Evolutionary conservation across 495 filamentous ascomycete genomes (phyloP).

Genomic region (Penicillium manginii): DNA sequence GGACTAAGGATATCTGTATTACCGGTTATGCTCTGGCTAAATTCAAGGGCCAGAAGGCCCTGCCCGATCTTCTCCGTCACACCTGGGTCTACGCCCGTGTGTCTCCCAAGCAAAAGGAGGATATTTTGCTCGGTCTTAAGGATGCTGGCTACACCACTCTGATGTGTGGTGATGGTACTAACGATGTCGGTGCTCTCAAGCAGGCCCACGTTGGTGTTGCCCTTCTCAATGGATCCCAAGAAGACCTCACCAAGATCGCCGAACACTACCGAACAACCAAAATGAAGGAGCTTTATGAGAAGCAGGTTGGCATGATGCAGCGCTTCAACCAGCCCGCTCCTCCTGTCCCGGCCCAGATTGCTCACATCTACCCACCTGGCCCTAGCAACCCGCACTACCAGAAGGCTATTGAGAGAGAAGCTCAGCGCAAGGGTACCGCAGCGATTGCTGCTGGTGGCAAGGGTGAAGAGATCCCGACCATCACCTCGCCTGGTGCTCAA

Average conservation of each 20-base stretch:
- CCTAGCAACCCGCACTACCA: conserved; percentile 93
- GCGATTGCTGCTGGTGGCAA: conserved; percentile 40
- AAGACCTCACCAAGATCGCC: conserved; percentile 86
- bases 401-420: conserved; percentile 86
- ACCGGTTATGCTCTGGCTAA: conserved; percentile 93
- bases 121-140: conserved; percentile 93
- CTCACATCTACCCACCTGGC: conserved; percentile 92
- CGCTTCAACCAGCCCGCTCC: conserved; percentile 90
- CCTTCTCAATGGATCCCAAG: conserved; percentile 89
- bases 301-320: conserved; percentile 86
- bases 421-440: conserved; percentile 67
- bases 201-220: conserved; percentile 98
- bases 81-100: conserved; percentile 99
- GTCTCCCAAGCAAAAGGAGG: conserved; percentile 98
- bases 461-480: conserved; percentile 64
- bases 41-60: conserved; percentile 77
- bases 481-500: conserved; percentile 72
- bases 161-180: conserved; percentile 99
- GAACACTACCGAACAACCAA: conserved; percentile 92
- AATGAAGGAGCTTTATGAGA: conserved; percentile 99
- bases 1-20: conserved; percentile 89
- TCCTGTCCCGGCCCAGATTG: conserved; percentile 86
- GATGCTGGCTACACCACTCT: conserved; percentile 96
- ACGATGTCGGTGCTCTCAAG: conserved; percentile 97
- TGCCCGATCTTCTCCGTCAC: conserved; percentile 76